Conservation (phyloP, 169 alveolate genomes). For the Plasmodium berghei region DNA sequence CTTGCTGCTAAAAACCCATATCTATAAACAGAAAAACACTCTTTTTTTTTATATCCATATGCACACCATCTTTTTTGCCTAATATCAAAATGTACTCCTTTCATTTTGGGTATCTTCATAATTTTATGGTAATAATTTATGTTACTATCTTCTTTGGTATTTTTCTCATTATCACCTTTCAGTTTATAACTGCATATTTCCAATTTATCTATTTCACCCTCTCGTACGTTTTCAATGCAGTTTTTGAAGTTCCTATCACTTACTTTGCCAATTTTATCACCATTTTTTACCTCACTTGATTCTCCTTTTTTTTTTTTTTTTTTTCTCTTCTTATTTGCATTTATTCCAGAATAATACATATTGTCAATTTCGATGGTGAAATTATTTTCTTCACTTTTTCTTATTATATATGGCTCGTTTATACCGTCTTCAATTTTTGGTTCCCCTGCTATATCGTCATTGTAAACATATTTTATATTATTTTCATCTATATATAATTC, state of each 20-base stretch:
- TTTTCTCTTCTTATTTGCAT: too few relatives aligned
- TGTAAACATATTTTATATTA: neutral
- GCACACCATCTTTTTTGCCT: conserved; percentile 77
- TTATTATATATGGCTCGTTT: neutral
- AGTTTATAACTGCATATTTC: conserved; percentile 9
- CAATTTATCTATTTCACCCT: neutral
- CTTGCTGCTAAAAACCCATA: conserved; percentile 75
- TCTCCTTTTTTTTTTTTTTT: too few relatives aligned
- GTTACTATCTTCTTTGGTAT: conserved; percentile 6
- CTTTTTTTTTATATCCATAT: conserved; percentile 74
- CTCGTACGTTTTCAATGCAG: neutral
- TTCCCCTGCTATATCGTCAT: neutral
- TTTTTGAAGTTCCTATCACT: neutral
- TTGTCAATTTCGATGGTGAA: neutral
- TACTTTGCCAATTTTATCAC: too few relatives aligned
- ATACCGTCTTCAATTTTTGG: neutral
- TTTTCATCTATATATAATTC: neutral
- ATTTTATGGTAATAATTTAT: conserved; percentile 33
- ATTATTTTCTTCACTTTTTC: neutral
- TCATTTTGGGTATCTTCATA: conserved; percentile 69
- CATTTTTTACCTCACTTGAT: too few relatives aligned
- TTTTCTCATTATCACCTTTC: conserved; percentile 5
- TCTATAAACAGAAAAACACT: conserved; percentile 70
- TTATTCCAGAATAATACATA: too few relatives aligned
- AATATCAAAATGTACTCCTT: conserved; percentile 75